These are phyloP conservation scores for Endothia cerciana DNA, from an alignment of 2,329 filamentous ascomycete genomes.

Conservation along the genomic window DNA sequence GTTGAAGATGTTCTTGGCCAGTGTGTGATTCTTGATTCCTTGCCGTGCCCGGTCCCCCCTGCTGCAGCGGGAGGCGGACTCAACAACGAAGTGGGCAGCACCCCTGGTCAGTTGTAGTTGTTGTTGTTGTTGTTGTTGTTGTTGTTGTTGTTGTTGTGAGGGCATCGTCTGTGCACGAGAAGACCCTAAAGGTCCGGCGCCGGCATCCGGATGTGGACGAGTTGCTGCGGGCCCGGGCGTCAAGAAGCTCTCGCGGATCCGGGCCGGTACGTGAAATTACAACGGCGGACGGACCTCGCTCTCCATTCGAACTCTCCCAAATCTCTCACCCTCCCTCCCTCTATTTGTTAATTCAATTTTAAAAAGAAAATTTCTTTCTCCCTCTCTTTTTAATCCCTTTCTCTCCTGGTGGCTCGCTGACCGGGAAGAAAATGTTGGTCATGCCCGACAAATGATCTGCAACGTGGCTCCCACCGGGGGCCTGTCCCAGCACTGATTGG, in stretches of 20 bases:
- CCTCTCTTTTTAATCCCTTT: no score
- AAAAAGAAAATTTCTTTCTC: no score
- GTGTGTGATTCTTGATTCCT: background rate
- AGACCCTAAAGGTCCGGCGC: background rate
- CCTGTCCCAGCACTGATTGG: background rate
- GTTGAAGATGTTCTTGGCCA: background rate
- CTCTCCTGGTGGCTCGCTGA: background rate
- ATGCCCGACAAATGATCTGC: background rate
- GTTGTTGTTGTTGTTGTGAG: no score
- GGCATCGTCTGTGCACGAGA: background rate
- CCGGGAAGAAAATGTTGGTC: background rate
- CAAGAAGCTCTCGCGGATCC: constrained; percentile 1
- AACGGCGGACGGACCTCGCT: background rate
- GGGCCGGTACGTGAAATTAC: background rate
- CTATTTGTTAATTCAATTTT: no score
- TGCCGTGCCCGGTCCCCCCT: background rate
- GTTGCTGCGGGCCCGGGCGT: constrained; percentile 8
- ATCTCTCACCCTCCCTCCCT: background rate
- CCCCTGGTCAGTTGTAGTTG: no score
- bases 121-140: no score
- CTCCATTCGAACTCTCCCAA: background rate
- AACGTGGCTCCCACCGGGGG: no score
- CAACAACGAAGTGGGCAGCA: background rate
- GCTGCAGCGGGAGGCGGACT: background rate
- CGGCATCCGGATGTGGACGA: background rate